Conservation (phyloP, 306 rosid genomes). For the Astragalus membranaceus region DNA sequence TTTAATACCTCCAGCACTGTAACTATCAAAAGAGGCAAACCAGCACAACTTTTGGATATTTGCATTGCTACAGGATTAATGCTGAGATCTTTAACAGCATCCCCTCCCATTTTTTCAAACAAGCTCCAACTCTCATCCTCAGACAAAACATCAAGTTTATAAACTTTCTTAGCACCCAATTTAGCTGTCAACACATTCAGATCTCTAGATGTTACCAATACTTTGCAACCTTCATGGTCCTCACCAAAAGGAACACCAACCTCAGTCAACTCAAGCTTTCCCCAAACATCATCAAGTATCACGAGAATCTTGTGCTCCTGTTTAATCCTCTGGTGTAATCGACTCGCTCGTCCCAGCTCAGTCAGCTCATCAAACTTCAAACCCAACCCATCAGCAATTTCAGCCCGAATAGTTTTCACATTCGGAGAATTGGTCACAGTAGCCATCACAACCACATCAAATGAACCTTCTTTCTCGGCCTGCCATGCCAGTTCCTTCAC, state of each 20-base stretch:
- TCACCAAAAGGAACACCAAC: conserved; percentile 35
- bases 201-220: conserved; percentile 26
- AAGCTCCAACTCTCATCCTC: conserved; percentile 33
- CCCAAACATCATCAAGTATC: conserved; percentile 40
- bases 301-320: conserved; percentile 34
- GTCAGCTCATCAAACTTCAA: conserved; percentile 24
- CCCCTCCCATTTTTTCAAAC: conserved; percentile 25
- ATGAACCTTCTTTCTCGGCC: conserved; percentile 7
- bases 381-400: conserved; percentile 30
- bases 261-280: conserved; percentile 15
- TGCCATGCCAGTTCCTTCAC: conserved; percentile 26
- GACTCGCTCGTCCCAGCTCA: conserved; percentile 8
- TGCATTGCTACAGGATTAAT: conserved; percentile 14
- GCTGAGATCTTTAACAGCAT: not conserved
- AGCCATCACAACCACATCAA: conserved; percentile 21
- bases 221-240: conserved; percentile 26
- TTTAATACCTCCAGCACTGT: conserved; percentile 21
- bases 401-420: conserved; percentile 3
- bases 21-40: conserved; percentile 34
- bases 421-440: conserved; percentile 1
- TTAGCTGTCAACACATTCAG: conserved; percentile 6
- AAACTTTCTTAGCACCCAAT: conserved; percentile 8
- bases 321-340: conserved; percentile 24
- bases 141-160: conserved; percentile 14
- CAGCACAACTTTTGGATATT: conserved; percentile 22